Percentiles rank a stretch among this genome's conserved stretches.
Evolutionary conservation across 2,329 filamentous ascomycete genomes (phyloP).

Genomic region (Penicillium sp.): DNA sequence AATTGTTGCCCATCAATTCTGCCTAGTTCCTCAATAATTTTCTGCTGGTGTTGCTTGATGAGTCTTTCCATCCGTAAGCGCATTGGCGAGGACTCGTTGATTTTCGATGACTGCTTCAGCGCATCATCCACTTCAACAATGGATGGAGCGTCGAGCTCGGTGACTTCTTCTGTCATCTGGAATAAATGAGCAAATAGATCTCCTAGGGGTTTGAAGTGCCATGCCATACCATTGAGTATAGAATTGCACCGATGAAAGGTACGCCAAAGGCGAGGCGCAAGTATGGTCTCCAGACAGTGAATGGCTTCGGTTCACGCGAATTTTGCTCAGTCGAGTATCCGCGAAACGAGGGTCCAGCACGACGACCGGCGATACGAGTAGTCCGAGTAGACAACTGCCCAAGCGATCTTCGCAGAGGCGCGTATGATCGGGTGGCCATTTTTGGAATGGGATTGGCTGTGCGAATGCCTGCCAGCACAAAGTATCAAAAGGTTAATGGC

Average conservation of each 20-base stretch:
- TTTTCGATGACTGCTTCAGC: constrained; percentile 71
- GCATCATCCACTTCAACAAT: constrained; percentile 84
- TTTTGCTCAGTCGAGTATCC: constrained; percentile 28
- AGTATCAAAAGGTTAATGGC: background rate
- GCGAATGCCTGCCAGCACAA: background rate
- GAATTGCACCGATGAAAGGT: constrained; percentile 48
- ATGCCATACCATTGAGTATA: constrained; percentile 53
- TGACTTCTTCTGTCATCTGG: constrained; percentile 40
- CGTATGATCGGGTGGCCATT: constrained; percentile 36
- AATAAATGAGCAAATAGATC: constrained; percentile 1
- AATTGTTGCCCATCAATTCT: constrained; percentile 81
- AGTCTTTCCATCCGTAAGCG: constrained; percentile 95
- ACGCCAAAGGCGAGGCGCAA: constrained; percentile 50
- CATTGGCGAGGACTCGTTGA: constrained; percentile 83
- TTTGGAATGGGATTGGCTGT: constrained; percentile 11
- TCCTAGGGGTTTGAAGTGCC: background rate
- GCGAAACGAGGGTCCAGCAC: constrained; percentile 21
- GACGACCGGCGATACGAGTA: constrained; percentile 20
- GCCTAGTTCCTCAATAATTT: constrained; percentile 80
- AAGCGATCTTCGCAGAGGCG: constrained; percentile 36
- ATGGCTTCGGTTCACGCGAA: constrained; percentile 24
- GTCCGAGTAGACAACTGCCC: constrained; percentile 25
- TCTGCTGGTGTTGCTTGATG: constrained; percentile 86
- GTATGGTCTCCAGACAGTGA: constrained; percentile 47
- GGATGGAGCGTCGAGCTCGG: constrained; percentile 50